Evolutionary conservation across 257 asterid genomes (phyloP).

Genomic region (Nicotiana obtusifolia): DNA sequence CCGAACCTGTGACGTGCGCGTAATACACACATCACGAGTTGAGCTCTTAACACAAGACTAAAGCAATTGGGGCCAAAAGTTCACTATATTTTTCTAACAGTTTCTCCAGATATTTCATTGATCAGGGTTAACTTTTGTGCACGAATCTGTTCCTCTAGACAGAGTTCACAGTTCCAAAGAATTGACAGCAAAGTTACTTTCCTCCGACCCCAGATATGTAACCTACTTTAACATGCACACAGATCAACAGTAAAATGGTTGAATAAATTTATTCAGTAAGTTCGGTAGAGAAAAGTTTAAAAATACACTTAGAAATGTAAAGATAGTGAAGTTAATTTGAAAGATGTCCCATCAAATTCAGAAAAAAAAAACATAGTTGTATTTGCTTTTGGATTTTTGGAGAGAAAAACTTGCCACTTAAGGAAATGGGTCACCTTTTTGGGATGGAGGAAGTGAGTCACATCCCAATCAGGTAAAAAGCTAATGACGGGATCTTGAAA

Average conservation of each 20-base stretch:
- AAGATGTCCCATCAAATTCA: neutral
- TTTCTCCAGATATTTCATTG: neutral
- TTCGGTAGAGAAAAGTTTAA: neutral
- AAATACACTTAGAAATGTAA: neutral
- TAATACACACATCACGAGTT: neutral
- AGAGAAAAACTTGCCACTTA: neutral
- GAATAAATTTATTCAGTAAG: neutral
- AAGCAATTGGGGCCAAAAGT: neutral
- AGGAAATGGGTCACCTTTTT: neutral
- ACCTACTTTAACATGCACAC: neutral
- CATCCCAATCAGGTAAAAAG: neutral
- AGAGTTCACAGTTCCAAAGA: neutral
- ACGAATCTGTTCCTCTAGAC: neutral
- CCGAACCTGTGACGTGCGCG: neutral
- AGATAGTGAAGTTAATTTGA: neutral
- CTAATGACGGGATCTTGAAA: neutral
- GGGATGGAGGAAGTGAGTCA: neutral
- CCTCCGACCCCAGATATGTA: neutral
- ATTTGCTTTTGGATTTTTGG: neutral
- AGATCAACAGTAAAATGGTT: neutral
- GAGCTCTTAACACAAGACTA: neutral
- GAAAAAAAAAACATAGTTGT: neutral
- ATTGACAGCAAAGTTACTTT: neutral
- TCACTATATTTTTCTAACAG: neutral
- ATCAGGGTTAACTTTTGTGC: neutral